Evolutionary conservation across 1,139 yeast genomes (phyloP), one percentile per base, ranked within the genome.

Genomic region (Trichomonascaceae sp.): DNA sequence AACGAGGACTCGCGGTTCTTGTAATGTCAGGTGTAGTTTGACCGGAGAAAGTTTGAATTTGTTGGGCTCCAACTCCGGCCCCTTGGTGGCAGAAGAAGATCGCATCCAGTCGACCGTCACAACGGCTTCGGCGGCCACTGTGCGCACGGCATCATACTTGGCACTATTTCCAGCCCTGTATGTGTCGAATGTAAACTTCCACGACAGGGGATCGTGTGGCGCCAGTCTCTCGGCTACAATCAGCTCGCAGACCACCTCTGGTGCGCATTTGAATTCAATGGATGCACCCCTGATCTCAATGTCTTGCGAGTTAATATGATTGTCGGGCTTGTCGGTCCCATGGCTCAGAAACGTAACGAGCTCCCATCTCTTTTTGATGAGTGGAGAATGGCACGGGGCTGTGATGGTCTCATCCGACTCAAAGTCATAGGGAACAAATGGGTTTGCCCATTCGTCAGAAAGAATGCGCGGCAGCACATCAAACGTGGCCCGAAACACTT

Each of bases 1-100:
- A 3, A 75, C 62, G 25, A 79, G 54, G 0, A 76, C 75, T 31
- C 92, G 56, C 2, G 92, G 92, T 46, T 78, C 89, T 30, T 74
- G 65, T 29, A 75, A 60, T 2, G 87, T 82, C 11, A 80, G 51
- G 1, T 65, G 57, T 5, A 75, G 43, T 17, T 52, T 41, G 5
- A 57, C 50, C 5, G 55, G 44, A 3, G 62, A 48, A 13, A 51
- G 44, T 6, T 29, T 33, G 31, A 44, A 53, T 17, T 33, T 40
- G 36, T 54, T 55, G n/a, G n/a, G n/a, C 11, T 16, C 33, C 11
- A 20, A 20, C 9, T 6, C 9, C 11, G 23, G 23, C 17, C 16
- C 33, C 13, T n/a, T n/a, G n/a, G n/a, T n/a, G 9, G 23, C 9
- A 6, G 23, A 20, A 6, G 23, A 20, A 6, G 23, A 20, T 11